Base-by-base conservation (phyloP, 805 yeast genomes). In the Geotrichum ghanense region DNA sequence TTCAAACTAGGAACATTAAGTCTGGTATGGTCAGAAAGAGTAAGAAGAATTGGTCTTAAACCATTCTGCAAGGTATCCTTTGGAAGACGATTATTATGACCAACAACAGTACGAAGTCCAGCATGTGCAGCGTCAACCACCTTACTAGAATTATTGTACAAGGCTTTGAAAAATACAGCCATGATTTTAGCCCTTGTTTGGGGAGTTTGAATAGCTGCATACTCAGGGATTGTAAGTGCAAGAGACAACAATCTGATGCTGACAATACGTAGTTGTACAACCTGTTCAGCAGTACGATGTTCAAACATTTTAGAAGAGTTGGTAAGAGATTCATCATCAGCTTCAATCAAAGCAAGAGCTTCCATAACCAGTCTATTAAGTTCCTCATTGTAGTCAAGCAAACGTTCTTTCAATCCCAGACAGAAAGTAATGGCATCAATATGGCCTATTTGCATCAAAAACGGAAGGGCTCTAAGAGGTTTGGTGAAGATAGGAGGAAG, bases 361-460 rank as follows among this genome's bases (percentile, higher is more conserved):
- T 92, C 99, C 48, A 85, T 76, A 7, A 92, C 66, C 47, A 94
- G 68, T 45, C 99, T 69, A 49, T 81, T 83, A 49, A 92, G 66
- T 58, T 94, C 97, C 47, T 92, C 97, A 54, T 84, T 85, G 60
- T 87, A 90, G 7, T 81, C 81, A 53, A 90, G 67, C 54, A 90
- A 88, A 0, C 95, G 74, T 51, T 83, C 75, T 10, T 86, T 92
- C 43, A 90, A 69, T 1, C 82, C 78, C 48, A 92, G 67, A 59
- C 97, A 90, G 63, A 81, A 94, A 0, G 95, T 81, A n/a, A 92
- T 85, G 1, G 97, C 97, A 63, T 92, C 97, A 51, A 92, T 89
- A 61, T 92, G 89, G 31, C 98, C 98, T 48, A 92, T 92, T 66
- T 94, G 98, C 95, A 90, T 92, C 3, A 95, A 92, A 67, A 94